These are phyloP conservation scores for Acanthochlamys bracteata DNA, from an alignment of 106 monocot species.

Conservation along the genomic window DNA sequence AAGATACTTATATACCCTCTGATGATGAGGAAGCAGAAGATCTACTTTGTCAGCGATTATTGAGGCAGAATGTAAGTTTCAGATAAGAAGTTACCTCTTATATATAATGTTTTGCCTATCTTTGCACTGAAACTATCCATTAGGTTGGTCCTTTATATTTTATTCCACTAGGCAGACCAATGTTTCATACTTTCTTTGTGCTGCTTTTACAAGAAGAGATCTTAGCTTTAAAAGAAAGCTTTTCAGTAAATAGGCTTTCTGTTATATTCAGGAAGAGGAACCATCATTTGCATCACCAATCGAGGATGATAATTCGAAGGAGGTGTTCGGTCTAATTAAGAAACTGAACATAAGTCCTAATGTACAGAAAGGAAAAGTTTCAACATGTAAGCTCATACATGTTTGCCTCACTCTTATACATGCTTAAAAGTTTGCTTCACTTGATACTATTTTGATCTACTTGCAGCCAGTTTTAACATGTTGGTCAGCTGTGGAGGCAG, in stretches of 20 bases:
- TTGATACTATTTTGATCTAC: too few species aligned
- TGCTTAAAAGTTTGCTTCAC: too few species aligned
- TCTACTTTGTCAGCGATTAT: conserved; percentile 47
- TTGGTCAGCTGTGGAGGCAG: conserved; percentile 27
- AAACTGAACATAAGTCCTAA: conserved; percentile 65
- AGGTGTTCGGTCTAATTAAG: conserved; percentile 87
- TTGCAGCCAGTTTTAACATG: conserved; percentile 59
- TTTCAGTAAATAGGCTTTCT: too few species aligned
- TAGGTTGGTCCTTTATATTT: too few species aligned
- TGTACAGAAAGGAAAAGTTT: conserved; percentile 45
- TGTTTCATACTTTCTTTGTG: too few species aligned
- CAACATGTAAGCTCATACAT: conserved; percentile 30
- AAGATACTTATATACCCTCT: conserved; percentile 57
- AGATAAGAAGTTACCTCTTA: background rate
- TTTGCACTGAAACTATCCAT: too few species aligned
- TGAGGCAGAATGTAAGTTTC: conserved; percentile 47
- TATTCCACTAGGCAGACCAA: too few species aligned
- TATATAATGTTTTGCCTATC: too few species aligned
- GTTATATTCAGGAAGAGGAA: conserved; percentile 18
- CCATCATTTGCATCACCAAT: conserved; percentile 37
- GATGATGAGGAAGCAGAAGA: conserved; percentile 85
- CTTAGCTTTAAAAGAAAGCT: too few species aligned
- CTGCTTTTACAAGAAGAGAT: too few species aligned
- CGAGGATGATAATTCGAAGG: conserved; percentile 62
- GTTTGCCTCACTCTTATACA: too few species aligned